Conservation (phyloP, 129 eudicot genomes). For the Cynara cardunculus region DNA sequence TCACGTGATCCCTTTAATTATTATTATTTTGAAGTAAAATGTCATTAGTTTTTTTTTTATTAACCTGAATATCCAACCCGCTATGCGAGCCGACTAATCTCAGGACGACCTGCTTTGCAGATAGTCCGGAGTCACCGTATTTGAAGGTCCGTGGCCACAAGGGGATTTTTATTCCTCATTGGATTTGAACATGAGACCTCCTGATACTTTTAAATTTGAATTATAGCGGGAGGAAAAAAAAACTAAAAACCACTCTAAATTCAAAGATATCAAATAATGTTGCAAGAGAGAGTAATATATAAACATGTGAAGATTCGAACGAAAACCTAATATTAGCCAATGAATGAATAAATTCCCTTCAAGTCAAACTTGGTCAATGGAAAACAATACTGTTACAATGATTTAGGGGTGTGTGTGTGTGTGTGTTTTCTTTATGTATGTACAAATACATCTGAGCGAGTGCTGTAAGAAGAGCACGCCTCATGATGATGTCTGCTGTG, state of each 20-base stretch:
- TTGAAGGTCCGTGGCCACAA: too few species aligned
- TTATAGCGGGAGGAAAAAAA: not conserved
- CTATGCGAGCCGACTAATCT: too few species aligned
- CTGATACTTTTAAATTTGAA: not conserved
- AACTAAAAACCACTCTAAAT: not conserved
- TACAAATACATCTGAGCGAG: not conserved
- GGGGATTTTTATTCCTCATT: too few species aligned
- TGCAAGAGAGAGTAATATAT: not conserved
- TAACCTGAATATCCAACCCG: too few species aligned
- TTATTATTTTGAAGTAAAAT: too few species aligned
- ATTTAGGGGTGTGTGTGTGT: not conserved
- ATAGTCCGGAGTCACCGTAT: too few species aligned
- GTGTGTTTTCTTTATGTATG: not conserved
- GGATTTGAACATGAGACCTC: too few species aligned
- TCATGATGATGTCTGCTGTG: conserved; percentile 54
- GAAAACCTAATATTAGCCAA: not conserved
- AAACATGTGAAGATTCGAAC: not conserved
- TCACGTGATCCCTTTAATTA: too few species aligned
- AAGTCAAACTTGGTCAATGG: conserved; percentile 15
- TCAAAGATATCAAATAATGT: not conserved
- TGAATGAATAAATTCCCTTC: not conserved
- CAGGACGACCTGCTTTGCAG: too few species aligned
- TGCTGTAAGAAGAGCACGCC: conserved; percentile 46
- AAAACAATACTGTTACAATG: not conserved
- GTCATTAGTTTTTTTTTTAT: too few species aligned